A percentile compares a stretch with the other conserved stretches of the same genome.
phyloP scores from a whole-genome alignment of 805 yeast species.

The Lachancea lanzarotensis region DNA sequence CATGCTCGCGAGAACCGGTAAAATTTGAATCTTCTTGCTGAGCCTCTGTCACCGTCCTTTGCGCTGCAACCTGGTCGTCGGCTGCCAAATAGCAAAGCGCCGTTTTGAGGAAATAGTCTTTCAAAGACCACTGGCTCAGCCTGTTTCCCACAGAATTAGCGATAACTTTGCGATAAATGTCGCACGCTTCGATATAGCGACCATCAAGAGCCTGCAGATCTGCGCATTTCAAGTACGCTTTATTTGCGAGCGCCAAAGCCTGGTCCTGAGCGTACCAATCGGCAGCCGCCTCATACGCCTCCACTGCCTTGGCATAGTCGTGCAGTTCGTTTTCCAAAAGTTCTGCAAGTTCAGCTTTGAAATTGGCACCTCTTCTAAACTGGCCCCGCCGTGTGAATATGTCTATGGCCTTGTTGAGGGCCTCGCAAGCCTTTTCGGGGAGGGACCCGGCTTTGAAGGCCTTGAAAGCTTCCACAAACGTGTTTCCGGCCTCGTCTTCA shows the following conservation, averaged over 20 bases:
- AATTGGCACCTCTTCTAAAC: conserved; percentile 93
- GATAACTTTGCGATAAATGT: conserved; percentile 70
- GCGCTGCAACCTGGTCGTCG: conserved; percentile 82
- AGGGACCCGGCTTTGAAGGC: conserved; percentile 72
- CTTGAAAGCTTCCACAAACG: conserved; percentile 85
- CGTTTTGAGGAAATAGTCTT: conserved; percentile 83
- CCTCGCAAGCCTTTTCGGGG: conserved; percentile 60
- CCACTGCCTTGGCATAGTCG: conserved; percentile 62
- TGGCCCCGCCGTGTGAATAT: conserved; percentile 87
- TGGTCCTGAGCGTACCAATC: conserved; percentile 94
- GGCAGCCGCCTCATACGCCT: conserved; percentile 85
- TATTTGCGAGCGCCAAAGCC: conserved; percentile 83
- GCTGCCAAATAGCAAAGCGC: conserved; percentile 77
- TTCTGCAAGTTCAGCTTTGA: conserved; percentile 84
- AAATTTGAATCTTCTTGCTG: conserved; percentile 70
- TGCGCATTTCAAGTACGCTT: conserved; percentile 83
- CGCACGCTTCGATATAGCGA: conserved; percentile 70
- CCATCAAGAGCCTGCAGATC: conserved; percentile 75
- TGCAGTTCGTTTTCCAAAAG: conserved; percentile 70
- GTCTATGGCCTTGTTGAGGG: conserved; percentile 69
- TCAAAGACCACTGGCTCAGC: conserved; percentile 82
- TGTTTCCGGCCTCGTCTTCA: conserved; percentile 87
- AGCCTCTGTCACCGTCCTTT: conserved; percentile 58
- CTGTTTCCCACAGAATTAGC: conserved; percentile 66
- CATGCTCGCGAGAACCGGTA: conserved; percentile 64